Percentiles rank a stretch among this genome's conserved stretches.
Evolutionary conservation across 495 filamentous ascomycete species (phyloP).

Genomic region (Penicillium silybi): DNA sequence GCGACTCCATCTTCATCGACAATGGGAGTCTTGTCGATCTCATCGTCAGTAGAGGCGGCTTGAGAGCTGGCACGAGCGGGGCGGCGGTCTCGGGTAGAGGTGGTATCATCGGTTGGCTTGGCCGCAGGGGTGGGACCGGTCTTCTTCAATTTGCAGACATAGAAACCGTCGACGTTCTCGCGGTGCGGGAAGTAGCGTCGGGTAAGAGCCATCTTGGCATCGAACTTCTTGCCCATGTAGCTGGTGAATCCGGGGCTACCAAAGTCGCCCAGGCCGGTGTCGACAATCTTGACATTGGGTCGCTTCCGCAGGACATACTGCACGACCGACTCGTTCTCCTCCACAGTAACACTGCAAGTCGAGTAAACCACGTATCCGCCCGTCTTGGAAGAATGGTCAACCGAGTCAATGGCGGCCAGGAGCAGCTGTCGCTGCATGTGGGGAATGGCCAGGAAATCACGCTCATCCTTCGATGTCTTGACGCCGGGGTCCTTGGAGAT

Average conservation of each 20-base stretch:
- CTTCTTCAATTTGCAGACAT: conserved; percentile 97
- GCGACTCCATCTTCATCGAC: conserved; percentile 34
- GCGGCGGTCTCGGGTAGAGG: conserved; percentile 13
- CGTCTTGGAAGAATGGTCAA: conserved; percentile 78
- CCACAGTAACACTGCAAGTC: conserved; percentile 85
- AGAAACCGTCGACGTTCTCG: conserved; percentile 98
- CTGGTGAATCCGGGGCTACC: conserved; percentile 85
- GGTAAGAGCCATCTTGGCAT: conserved; percentile 77
- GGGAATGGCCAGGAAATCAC: conserved; percentile 86
- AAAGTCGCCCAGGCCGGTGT: conserved; percentile 83
- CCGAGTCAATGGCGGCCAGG: conserved; percentile 89
- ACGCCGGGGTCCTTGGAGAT: conserved; percentile 93
- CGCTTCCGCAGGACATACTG: conserved; percentile 86
- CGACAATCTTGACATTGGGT: conserved; percentile 89
- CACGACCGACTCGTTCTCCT: conserved; percentile 92
- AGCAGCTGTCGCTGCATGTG: conserved; percentile 93
- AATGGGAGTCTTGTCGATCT: conserved; percentile 49
- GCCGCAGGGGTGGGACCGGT: conserved; percentile 64
- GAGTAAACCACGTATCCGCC: conserved; percentile 95
- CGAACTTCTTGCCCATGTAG: conserved; percentile 86
- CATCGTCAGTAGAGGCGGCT: conserved; percentile 21
- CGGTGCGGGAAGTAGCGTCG: conserved; percentile 90
- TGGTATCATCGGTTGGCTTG: conserved; percentile 34
- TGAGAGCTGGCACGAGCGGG: conserved; percentile 18
- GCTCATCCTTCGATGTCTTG: conserved; percentile 95